A percentile compares a stretch with the other conserved stretches of the same genome.
phyloP scores from a whole-genome alignment of 192 early-diverging fungal species.

The Entomortierella chlamydospora region DNA sequence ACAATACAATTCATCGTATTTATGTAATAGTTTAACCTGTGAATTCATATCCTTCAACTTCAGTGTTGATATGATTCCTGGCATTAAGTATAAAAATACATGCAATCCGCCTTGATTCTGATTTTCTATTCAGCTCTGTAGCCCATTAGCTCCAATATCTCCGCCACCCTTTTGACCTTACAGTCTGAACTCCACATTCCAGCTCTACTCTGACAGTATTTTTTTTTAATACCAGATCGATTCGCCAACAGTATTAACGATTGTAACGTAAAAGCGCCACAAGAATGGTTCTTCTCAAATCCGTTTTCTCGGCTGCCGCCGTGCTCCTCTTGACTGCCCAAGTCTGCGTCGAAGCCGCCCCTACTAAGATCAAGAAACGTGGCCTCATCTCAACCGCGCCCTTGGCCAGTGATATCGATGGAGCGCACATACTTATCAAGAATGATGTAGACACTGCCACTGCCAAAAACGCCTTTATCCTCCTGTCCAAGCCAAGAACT shows the following conservation, averaged over 20 bases:
- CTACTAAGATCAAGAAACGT: slow-evolving; percentile 26
- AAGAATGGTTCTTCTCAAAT: slow-evolving; percentile 25
- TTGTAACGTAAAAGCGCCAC: not conserved
- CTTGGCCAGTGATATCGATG: slow-evolving; percentile 36
- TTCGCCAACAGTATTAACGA: not conserved
- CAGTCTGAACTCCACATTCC: no score
- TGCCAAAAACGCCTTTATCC: slow-evolving; percentile 45
- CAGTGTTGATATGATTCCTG: not conserved
- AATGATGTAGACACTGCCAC: slow-evolving; percentile 42
- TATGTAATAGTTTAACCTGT: not conserved
- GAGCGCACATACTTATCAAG: slow-evolving; percentile 39
- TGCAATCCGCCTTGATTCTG: not conserved
- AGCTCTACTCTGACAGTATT: not conserved
- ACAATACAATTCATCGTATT: slow-evolving; percentile 1
- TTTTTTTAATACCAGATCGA: not conserved
- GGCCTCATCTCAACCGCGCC: slow-evolving; percentile 34
- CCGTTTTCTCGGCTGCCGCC: slow-evolving; percentile 10
- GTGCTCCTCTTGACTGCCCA: slow-evolving; percentile 2
- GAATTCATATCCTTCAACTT: no score
- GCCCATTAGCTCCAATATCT: no score
- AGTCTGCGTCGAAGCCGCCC: slow-evolving; percentile 21
- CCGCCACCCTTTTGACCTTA: not conserved
- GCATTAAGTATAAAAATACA: not conserved
- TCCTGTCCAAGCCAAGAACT: slow-evolving; percentile 28
- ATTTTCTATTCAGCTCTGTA: no score